These are phyloP conservation scores for Warburgia ugandensis DNA, from an alignment of 164 flowering plant species.

Conservation along the genomic window DNA sequence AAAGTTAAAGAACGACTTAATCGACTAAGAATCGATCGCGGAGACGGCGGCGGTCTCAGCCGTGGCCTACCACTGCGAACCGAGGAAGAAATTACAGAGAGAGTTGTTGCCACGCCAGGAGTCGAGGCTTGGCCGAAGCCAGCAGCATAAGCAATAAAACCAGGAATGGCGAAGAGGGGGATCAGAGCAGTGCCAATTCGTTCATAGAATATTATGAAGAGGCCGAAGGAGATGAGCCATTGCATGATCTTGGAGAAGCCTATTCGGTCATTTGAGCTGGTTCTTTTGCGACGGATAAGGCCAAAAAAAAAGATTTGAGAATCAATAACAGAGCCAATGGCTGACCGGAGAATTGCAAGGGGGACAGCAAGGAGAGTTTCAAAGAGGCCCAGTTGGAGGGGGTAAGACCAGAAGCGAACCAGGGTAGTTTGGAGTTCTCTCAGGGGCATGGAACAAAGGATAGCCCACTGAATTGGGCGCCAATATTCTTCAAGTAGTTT, in stretches of 20 bases:
- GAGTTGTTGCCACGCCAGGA: constrained; percentile 48
- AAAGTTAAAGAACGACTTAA: constrained; percentile 56
- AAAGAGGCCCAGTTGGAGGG: constrained; percentile 66
- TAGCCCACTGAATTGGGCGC: constrained; percentile 87
- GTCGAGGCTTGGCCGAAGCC: constrained; percentile 48
- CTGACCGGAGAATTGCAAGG: constrained; percentile 50
- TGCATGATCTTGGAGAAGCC: constrained; percentile 62
- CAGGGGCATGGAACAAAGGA: constrained; percentile 82
- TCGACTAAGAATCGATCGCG: constrained; percentile 27
- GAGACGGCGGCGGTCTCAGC: constrained; percentile 34
- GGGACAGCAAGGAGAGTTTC: constrained; percentile 86
- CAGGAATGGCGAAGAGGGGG: too few species aligned
- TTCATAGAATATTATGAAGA: constrained; percentile 66
- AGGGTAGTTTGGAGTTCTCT: constrained; percentile 76
- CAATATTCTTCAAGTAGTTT: constrained; percentile 67
- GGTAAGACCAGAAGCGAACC: constrained; percentile 76
- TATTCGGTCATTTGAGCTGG: constrained; percentile 14
- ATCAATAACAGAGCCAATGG: constrained; percentile 56
- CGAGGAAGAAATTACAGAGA: constrained; percentile 53
- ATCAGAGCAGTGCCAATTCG: constrained; percentile 59
- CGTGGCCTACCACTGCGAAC: constrained; percentile 38
- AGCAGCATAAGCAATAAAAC: too few species aligned
- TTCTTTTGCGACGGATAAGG: constrained; percentile 26
- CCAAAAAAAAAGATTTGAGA: too few species aligned
- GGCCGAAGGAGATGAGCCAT: constrained; percentile 75